These are phyloP conservation scores for Rhizopogon salebrosus DNA, from an alignment of 768 basidiomycete species.

Conservation along the genomic window DNA sequence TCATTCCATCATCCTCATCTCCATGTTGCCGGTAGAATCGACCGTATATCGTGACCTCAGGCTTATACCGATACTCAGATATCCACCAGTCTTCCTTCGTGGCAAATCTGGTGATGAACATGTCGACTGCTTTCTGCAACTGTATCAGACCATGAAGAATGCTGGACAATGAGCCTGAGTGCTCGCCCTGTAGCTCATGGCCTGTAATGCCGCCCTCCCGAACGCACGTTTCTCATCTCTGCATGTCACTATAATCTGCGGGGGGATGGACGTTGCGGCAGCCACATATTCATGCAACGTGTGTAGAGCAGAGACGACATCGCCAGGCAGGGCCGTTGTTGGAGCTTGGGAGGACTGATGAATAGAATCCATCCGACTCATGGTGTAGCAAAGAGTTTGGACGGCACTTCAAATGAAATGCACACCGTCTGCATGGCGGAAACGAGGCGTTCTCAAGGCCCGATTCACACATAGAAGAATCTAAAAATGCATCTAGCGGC, in stretches of 20 bases:
- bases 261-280: constrained; percentile 22
- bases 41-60: constrained; percentile 29
- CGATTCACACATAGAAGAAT: too few relatives aligned
- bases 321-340: constrained; percentile 12
- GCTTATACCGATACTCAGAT: constrained; percentile 28
- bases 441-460: neutral
- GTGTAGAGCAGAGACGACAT: constrained; percentile 23
- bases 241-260: constrained; percentile 28
- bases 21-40: constrained; percentile 28
- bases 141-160: neutral
- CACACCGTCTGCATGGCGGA: neutral
- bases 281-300: constrained; percentile 26
- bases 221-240: constrained; percentile 26
- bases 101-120: constrained; percentile 29
- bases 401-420: neutral
- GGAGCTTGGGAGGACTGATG: constrained; percentile 18
- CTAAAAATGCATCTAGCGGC: too few relatives aligned
- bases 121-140: constrained; percentile 23
- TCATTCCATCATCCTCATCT: constrained; percentile 28
- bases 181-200: constrained; percentile 28
- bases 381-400: constrained; percentile 1
- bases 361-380: constrained; percentile 22
- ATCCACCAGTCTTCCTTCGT: constrained; percentile 32
- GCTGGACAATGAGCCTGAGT: neutral
- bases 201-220: constrained; percentile 24